phyloP scores from a whole-genome alignment of 2,329 filamentous ascomycete species.

The Metarhizium album region DNA sequence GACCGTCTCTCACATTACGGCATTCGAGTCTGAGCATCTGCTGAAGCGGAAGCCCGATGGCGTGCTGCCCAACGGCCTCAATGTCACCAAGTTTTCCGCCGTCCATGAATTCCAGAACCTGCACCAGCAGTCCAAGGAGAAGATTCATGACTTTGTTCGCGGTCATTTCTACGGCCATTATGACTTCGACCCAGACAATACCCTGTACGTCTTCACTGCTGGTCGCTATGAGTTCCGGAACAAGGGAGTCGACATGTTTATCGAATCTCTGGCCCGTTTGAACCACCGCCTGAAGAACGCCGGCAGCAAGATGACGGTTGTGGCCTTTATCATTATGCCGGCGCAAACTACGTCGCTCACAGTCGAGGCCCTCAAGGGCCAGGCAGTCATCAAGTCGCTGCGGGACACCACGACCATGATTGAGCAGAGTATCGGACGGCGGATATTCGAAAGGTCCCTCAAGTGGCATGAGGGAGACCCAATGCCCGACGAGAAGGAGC shows the following conservation, averaged over 20 bases:
- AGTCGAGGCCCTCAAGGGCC: constrained; percentile 90
- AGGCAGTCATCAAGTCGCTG: constrained; percentile 94
- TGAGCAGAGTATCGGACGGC: constrained; percentile 81
- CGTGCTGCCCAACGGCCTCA: constrained; percentile 90
- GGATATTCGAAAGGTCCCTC: constrained; percentile 87
- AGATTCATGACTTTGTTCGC: constrained; percentile 95
- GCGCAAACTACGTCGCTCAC: constrained; percentile 92
- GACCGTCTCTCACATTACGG: constrained; percentile 96
- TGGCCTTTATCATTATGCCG: constrained; percentile 98
- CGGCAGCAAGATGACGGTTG: constrained; percentile 85
- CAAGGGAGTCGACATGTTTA: constrained; percentile 99
- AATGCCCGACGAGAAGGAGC: constrained; percentile 91
- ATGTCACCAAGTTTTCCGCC: constrained; percentile 93
- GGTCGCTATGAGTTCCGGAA: constrained; percentile 97
- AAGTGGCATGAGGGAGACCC: constrained; percentile 93
- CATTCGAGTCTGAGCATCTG: constrained; percentile 94
- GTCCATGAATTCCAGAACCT: constrained; percentile 99
- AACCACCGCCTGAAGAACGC: constrained; percentile 83
- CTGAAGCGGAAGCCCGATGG: constrained; percentile 96
- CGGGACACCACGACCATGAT: constrained; percentile 89
- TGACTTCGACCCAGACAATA: constrained; percentile 94
- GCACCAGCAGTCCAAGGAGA: constrained; percentile 92
- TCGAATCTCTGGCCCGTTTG: constrained; percentile 85
- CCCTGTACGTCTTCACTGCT: constrained; percentile 93
- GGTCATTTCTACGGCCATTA: constrained; percentile 98